Evolutionary conservation across 2,329 filamentous ascomycete genomes (phyloP).

Genomic region (Mycosphaerella arachidis): DNA sequence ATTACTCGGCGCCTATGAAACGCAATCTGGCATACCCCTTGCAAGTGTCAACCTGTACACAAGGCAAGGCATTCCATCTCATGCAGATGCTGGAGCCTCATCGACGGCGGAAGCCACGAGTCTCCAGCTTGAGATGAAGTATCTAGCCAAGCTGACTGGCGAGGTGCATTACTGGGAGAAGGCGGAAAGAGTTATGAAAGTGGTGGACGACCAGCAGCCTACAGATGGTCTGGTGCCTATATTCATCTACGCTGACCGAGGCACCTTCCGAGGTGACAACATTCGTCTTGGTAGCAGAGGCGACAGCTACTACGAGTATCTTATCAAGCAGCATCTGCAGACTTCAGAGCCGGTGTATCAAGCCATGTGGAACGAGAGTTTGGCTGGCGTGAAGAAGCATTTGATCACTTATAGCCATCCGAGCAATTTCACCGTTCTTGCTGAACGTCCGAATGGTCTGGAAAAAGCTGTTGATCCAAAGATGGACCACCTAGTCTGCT

Average conservation of each 20-base stretch:
- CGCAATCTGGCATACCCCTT: conserved; percentile 78
- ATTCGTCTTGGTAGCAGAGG: conserved; percentile 90
- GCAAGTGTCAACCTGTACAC: conserved; percentile 85
- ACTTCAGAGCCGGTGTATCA: conserved; percentile 84
- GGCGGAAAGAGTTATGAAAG: conserved; percentile 84
- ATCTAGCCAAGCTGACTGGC: conserved; percentile 88
- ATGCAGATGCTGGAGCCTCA: conserved; percentile 79
- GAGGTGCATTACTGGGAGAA: conserved; percentile 90
- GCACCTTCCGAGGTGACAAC: conserved; percentile 75
- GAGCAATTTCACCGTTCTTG: conserved; percentile 80
- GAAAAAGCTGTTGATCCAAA: conserved; percentile 66
- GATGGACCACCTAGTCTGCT: conserved; percentile 98
- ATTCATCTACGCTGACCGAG: conserved; percentile 74
- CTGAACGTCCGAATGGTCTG: conserved; percentile 75
- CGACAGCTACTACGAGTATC: conserved; percentile 97
- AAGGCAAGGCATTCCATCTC: conserved; percentile 70
- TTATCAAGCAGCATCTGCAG: conserved; percentile 97
- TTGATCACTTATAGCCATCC: conserved; percentile 82
- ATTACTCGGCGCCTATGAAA: conserved; percentile 81
- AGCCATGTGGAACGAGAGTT: conserved; percentile 86
- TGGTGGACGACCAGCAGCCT: conserved; percentile 76
- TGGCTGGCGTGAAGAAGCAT: conserved; percentile 83
- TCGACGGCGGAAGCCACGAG: conserved; percentile 92
- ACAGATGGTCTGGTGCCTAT: conserved; percentile 86
- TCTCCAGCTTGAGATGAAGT: conserved; percentile 94